Percentiles rank a stretch among this genome's conserved stretches.
phyloP scores from a whole-genome alignment of 2,329 filamentous ascomycete species.

The Ophiocordyceps sinensis region DNA sequence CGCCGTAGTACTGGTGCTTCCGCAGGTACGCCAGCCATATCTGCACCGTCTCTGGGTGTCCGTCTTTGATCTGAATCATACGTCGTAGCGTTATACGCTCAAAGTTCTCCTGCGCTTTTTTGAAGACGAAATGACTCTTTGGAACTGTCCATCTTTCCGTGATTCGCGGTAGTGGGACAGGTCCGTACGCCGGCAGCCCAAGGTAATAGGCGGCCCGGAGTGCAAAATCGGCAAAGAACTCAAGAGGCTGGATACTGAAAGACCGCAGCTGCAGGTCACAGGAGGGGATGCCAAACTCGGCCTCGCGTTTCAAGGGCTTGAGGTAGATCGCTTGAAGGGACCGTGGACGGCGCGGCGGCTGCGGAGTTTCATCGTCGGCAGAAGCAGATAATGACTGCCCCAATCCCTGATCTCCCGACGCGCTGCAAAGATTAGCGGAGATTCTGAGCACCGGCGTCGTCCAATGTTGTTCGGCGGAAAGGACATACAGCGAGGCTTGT shows the following conservation, averaged over 20 bases:
- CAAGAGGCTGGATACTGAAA: constrained; percentile 76
- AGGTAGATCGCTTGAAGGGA: constrained; percentile 78
- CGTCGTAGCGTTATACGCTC: constrained; percentile 78
- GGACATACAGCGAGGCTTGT: constrained; percentile 1
- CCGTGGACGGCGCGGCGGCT: constrained; percentile 47
- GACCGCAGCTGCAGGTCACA: constrained; percentile 90
- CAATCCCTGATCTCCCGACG: not conserved
- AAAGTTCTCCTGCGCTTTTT: constrained; percentile 97
- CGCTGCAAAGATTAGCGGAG: not conserved
- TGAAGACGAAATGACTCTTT: constrained; percentile 79
- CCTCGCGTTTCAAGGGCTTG: constrained; percentile 61
- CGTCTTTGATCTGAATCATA: constrained; percentile 85
- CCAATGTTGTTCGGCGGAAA: not conserved
- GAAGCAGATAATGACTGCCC: not conserved
- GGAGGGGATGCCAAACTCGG: constrained; percentile 63
- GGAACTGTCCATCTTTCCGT: constrained; percentile 92
- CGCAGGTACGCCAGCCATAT: constrained; percentile 84
- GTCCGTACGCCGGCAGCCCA: constrained; percentile 70
- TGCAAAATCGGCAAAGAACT: constrained; percentile 91
- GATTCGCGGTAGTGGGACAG: constrained; percentile 72
- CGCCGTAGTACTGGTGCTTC: constrained; percentile 88
- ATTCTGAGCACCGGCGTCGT: too few species aligned
- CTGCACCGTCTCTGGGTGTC: constrained; percentile 75
- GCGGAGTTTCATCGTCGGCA: not conserved
- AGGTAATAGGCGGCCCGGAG: constrained; percentile 91